Base-by-base conservation (phyloP, 192 early-diverging fungal genomes). In the Kickxella alabastrina region DNA sequence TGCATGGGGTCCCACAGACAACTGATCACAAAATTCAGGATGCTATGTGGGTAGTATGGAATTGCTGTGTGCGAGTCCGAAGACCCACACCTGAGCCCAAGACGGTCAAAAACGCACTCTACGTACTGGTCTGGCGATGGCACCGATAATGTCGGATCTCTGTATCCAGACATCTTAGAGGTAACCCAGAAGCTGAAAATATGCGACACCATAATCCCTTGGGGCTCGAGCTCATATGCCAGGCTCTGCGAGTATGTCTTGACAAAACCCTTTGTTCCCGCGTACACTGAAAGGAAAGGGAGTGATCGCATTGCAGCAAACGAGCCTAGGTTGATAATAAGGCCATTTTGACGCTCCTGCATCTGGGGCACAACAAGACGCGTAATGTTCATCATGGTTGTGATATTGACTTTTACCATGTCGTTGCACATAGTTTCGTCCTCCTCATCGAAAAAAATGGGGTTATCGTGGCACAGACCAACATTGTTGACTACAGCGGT, bases 261-360 rank as follows among this genome's bases (percentile, higher is more conserved):
- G 23, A 96, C 65, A 77, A 94, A 96, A 2, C 90, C 80, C 63
- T 97, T 97, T 29, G 87, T 85, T 28, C 83, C 91, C 45, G 89
- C 90, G 75, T 97, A 97, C 13, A 88, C 88, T 28, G 90, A 87
- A 26, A 97, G 68, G 53, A 84, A 83, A 39, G 88, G 88, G 17
- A 86, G 79, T 9, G 91, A 86, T 27, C 90, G 78, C 19, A 84
- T 72, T 21, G 90, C 91, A 54, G 89, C 80, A 57, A 92, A 88
- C 29, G 90, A 92, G 12, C 94, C 92, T 49, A 92, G 54, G 64
- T 97, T 97, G 62, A 97, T 81, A 49, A 97, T 89, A 48, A 92
- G 76, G 18, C 93, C 92, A 38, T 68, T 72, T 52, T 84, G 82
- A 14, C 81, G 80, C 36, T 68, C 10, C 57, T 83, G 58, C 90